These are phyloP conservation scores for Candida berthetii DNA, from an alignment of 805 yeast species.

Conservation along the genomic window DNA sequence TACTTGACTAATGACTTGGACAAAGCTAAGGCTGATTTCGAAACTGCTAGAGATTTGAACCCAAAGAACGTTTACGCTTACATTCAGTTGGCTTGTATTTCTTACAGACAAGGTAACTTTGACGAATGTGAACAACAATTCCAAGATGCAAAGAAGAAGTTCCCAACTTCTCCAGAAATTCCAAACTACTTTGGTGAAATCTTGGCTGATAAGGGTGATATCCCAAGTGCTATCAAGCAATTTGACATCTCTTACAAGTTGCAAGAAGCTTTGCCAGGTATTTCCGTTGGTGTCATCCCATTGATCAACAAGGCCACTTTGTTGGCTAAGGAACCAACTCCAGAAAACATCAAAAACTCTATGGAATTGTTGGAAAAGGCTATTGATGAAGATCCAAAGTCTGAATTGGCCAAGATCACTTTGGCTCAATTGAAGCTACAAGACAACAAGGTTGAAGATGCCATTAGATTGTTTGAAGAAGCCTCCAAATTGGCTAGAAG, in stretches of 20 bases:
- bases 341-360: slow-evolving; percentile 46
- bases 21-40: slow-evolving; percentile 69
- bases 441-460: slow-evolving; percentile 75
- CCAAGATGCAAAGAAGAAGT: slow-evolving; percentile 61
- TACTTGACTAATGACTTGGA: slow-evolving; percentile 73
- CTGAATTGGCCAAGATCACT: slow-evolving; percentile 85
- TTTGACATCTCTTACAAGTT: slow-evolving; percentile 82
- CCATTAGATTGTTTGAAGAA: slow-evolving; percentile 75
- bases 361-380: slow-evolving; percentile 67
- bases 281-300: slow-evolving; percentile 84
- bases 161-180: slow-evolving; percentile 86
- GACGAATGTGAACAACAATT: slow-evolving; percentile 60
- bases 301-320: slow-evolving; percentile 83
- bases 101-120: slow-evolving; percentile 66
- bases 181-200: slow-evolving; percentile 96
- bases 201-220: slow-evolving; percentile 73
- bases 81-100: slow-evolving; percentile 89
- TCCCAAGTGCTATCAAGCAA: slow-evolving; percentile 67
- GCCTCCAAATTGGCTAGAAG: slow-evolving; percentile 80
- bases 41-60: slow-evolving; percentile 68
- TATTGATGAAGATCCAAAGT: slow-evolving; percentile 74
- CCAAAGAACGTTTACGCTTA: slow-evolving; percentile 75
- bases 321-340: slow-evolving; percentile 44
- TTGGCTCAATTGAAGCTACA: slow-evolving; percentile 89
- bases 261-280: slow-evolving; percentile 62